Conservation (phyloP, 176 grass and related monocot species). For the Raddia distichophylla region DNA sequence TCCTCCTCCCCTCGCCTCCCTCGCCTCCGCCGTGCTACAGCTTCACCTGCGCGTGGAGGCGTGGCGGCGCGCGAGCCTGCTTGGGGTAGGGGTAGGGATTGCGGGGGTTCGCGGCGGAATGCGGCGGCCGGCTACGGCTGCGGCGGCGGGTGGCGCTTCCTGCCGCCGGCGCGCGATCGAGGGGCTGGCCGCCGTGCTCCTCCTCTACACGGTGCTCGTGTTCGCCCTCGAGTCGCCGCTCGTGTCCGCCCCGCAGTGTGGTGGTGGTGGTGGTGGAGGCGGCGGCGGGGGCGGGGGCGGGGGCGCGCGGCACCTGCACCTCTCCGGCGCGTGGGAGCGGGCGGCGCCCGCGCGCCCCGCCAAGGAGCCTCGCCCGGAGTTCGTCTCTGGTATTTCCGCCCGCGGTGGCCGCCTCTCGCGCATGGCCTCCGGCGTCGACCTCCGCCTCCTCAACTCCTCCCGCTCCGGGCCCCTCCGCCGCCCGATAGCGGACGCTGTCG, state of each 20-base stretch:
- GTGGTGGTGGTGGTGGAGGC: not conserved
- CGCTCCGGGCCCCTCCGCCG: slow-evolving; percentile 33
- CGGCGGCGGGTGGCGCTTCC: not conserved
- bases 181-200: slow-evolving; percentile 32
- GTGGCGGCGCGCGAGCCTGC: not conserved
- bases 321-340: not conserved
- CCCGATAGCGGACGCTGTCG: slow-evolving; percentile 35
- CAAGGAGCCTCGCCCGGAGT: slow-evolving; percentile 25
- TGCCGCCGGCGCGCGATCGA: slow-evolving; percentile 42
- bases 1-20: not conserved
- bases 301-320: slow-evolving; percentile 24
- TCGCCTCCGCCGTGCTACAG: not conserved
- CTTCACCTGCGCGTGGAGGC: not conserved
- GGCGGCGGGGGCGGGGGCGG: not conserved
- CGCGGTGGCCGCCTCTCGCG: not conserved
- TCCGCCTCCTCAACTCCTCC: slow-evolving; percentile 41
- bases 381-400: not conserved
- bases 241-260: slow-evolving; percentile 5
- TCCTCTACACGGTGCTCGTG: slow-evolving; percentile 50
- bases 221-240: slow-evolving; percentile 52
- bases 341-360: slow-evolving; percentile 24
- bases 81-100: not conserved
- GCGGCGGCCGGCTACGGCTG: slow-evolving; percentile 26
- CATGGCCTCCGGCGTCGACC: slow-evolving; percentile 35
- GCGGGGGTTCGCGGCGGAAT: not conserved